Percentiles rank a stretch among this genome's conserved stretches.
Evolutionary conservation across 257 asterid species (phyloP).

Genomic region (Primulina tabacum): DNA sequence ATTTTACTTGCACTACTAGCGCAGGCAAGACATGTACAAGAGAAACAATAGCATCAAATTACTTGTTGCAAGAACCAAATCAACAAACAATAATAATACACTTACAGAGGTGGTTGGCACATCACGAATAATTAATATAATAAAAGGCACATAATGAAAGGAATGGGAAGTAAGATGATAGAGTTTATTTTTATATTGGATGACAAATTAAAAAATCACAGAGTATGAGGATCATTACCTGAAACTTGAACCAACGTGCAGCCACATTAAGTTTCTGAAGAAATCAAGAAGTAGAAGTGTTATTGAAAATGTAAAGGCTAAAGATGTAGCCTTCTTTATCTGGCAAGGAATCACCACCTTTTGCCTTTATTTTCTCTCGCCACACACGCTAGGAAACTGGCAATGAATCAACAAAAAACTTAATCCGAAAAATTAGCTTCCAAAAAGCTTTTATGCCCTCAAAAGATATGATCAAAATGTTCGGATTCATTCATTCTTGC

Average conservation of each 20-base stretch:
- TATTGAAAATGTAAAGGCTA: conserved; percentile 29
- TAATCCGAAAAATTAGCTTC: background rate
- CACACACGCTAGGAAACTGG: conserved; percentile 27
- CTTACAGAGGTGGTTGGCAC: background rate
- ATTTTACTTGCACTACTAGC: background rate
- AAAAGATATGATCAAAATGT: conserved; percentile 24
- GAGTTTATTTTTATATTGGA: too few species aligned
- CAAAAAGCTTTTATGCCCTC: conserved; percentile 21
- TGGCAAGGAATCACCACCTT: conserved; percentile 43
- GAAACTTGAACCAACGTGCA: conserved; percentile 41
- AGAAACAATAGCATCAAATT: background rate
- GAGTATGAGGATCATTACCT: conserved; percentile 31
- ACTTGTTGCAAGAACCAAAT: background rate
- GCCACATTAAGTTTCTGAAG: conserved; percentile 31
- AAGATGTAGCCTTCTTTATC: conserved; percentile 36
- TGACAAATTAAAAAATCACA: background rate
- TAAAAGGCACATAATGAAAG: background rate
- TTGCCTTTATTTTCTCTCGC: conserved; percentile 24
- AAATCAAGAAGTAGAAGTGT: conserved; percentile 29
- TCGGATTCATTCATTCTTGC: conserved; percentile 1
- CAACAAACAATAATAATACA: background rate
- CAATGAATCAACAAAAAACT: conserved; percentile 21
- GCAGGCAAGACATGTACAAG: background rate
- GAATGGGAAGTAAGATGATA: background rate
- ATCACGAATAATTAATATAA: background rate